phyloP scores from a whole-genome alignment of 2,329 filamentous ascomycete species.

The Westerdykella aurantiaca region DNA sequence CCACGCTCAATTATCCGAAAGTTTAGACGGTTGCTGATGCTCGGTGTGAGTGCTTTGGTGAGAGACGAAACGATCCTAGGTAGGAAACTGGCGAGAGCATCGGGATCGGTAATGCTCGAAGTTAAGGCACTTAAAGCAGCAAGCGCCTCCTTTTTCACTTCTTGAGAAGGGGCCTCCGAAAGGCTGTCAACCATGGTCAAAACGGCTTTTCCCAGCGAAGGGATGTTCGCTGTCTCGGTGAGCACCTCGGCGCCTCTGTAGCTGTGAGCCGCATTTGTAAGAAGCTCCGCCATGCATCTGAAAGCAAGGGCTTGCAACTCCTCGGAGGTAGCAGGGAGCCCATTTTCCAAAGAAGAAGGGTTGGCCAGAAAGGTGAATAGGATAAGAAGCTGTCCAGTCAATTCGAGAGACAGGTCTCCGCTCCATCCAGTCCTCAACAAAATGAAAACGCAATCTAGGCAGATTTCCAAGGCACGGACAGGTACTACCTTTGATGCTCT shows the following conservation, averaged over 20 bases:
- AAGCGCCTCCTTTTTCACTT: slow-evolving; percentile 67
- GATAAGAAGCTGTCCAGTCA: slow-evolving; percentile 80
- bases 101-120: slow-evolving; percentile 60
- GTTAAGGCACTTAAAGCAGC: slow-evolving; percentile 59
- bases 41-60: slow-evolving; percentile 66
- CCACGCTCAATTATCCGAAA: slow-evolving; percentile 60
- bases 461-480: slow-evolving; percentile 65
- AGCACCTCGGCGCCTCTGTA: slow-evolving; percentile 48
- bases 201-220: slow-evolving; percentile 74
- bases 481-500: slow-evolving; percentile 68
- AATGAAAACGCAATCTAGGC: slow-evolving; percentile 66
- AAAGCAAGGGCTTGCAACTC: slow-evolving; percentile 71
- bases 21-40: slow-evolving; percentile 54
- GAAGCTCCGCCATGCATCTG: slow-evolving; percentile 60
- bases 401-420: slow-evolving; percentile 59
- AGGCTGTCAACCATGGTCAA: slow-evolving; percentile 72
- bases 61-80: slow-evolving; percentile 82
- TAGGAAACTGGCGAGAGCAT: slow-evolving; percentile 77
- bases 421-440: slow-evolving; percentile 78
- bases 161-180: slow-evolving; percentile 56
- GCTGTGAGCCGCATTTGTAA: slow-evolving; percentile 52
- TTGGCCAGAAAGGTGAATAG: slow-evolving; percentile 77
- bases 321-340: slow-evolving; percentile 53
- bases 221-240: slow-evolving; percentile 57
- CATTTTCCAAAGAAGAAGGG: slow-evolving; percentile 53